Conservation (phyloP, 331 rosid species). For the Saraca asoca region DNA sequence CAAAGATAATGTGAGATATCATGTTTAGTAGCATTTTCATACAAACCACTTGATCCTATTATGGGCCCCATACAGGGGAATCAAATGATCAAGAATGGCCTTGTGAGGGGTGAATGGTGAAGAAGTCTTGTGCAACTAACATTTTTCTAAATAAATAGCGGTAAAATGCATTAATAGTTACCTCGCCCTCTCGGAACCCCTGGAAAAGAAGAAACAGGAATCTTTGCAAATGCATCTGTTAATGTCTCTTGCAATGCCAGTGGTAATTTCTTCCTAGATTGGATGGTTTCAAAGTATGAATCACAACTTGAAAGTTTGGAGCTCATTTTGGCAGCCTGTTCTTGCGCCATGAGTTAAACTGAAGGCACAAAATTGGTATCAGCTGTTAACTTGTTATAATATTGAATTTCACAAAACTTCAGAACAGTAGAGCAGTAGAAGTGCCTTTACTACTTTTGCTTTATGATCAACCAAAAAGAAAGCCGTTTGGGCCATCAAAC, state of each 20-base stretch:
- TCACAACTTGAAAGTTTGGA: slow-evolving; percentile 55
- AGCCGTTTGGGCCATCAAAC: neutral
- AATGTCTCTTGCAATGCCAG: slow-evolving; percentile 60
- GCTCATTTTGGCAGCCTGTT: slow-evolving; percentile 33
- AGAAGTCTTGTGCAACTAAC: too few species aligned
- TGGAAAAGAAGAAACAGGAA: slow-evolving; percentile 85
- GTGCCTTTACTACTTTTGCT: neutral
- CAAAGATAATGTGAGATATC: too few species aligned
- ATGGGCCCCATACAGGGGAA: too few species aligned
- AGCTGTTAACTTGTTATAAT: neutral
- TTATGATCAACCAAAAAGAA: neutral
- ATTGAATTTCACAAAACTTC: slow-evolving; percentile 15
- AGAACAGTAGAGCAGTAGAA: slow-evolving; percentile 1
- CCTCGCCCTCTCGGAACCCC: slow-evolving; percentile 81
- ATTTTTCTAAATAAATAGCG: neutral
- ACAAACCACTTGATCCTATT: too few species aligned
- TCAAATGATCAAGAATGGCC: too few species aligned
- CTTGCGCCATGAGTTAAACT: slow-evolving; percentile 58
- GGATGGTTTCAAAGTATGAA: slow-evolving; percentile 63
- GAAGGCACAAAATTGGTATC: slow-evolving; percentile 23
- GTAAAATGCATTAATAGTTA: slow-evolving; percentile 38
- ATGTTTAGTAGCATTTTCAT: too few species aligned
- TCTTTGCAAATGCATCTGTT: slow-evolving; percentile 73
- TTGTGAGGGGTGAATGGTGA: too few species aligned
- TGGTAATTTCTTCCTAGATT: slow-evolving; percentile 83